A percentile compares a stretch with the other conserved stretches of the same genome.
phyloP scores from a whole-genome alignment of 179 eudicot genomes.

The Silene coronaria region DNA sequence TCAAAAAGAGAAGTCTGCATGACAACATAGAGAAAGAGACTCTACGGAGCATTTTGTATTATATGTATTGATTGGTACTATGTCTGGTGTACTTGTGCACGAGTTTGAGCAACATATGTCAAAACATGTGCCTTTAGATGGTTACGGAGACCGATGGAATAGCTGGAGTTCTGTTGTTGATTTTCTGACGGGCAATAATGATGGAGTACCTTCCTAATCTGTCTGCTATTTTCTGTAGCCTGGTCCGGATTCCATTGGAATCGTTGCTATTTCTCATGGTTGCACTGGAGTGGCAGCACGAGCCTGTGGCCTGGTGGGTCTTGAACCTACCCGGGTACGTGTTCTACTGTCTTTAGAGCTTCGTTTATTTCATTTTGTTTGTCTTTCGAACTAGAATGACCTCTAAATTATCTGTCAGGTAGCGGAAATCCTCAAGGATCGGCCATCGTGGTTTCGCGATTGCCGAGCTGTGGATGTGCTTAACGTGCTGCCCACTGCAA shows the following conservation, averaged over 20 bases:
- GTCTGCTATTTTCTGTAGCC: constrained; percentile 38
- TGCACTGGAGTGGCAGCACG: constrained; percentile 91
- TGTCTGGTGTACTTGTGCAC: not conserved
- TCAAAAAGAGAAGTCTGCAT: not conserved
- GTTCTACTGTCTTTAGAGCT: constrained; percentile 25
- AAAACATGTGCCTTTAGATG: not conserved
- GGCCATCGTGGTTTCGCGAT: constrained; percentile 74
- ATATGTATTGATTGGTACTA: not conserved
- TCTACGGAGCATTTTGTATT: not conserved
- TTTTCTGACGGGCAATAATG: not conserved
- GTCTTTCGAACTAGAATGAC: not conserved
- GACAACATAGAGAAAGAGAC: not conserved
- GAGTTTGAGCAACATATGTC: not conserved
- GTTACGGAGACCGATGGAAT: not conserved
- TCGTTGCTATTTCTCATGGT: constrained; percentile 77
- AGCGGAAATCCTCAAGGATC: constrained; percentile 82
- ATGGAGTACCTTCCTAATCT: not conserved
- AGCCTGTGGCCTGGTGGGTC: constrained; percentile 76
- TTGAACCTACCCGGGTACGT: constrained; percentile 85
- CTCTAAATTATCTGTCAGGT: constrained; percentile 35
- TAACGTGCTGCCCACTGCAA: constrained; percentile 61
- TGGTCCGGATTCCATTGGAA: constrained; percentile 91
- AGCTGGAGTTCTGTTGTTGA: not conserved
- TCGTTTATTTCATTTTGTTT: not conserved
- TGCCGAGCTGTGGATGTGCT: constrained; percentile 75